Base-by-base conservation (phyloP, 2,329 filamentous ascomycete species). In the Chrysoporthe cubensis region DNA sequence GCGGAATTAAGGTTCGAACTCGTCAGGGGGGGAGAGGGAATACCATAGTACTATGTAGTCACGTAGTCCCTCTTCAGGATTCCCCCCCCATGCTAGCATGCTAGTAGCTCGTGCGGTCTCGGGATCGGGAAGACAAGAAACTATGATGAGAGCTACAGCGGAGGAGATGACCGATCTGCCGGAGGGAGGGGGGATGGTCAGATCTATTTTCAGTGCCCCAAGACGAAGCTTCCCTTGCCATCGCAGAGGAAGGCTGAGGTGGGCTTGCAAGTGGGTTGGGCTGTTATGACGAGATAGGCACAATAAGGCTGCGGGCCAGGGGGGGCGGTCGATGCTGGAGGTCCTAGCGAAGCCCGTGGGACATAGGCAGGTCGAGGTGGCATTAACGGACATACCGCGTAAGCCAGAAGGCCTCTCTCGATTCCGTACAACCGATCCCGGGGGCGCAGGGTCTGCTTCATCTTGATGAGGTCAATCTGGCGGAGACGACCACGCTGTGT, bases 291-390 rank as follows among this genome's bases (percentile, higher is more conserved):
- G 26, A 64, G 58, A 34, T 34, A 40, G 50, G 52, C 48, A 64
- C 48, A 32, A 54, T 56, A 43, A 64, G 46, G 62, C 62, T 64
- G 7, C 37, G 32, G 62, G 21, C 46, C 54, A 21, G 34, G 54
- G 18, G 18, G 16, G 14, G 13, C 7, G 54, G 54, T 32, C 13
- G 50, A 26, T 54, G 14, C 50, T 54, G 50, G 50, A 34, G 11
- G 7, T 14, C 9, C n/a, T 34, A 40, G 34, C 54, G 34, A 57
- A 13, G 21, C 16, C 50, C 50, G 50, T 34, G 50, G 46, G 8
- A 5, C 4, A 18, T 13, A 52, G 48, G 48, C 21, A 11, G 46
- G 8, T 26, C 37, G 6, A 9, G 26, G 50, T 57, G 32, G 54
- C 16, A n/a, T n/a, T 57, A n/a, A 40, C 54, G 54, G 54, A 57